Evolutionary conservation across 2,329 filamentous ascomycete genomes (phyloP), one percentile per base, ranked within the genome.

Genomic region (Penicillium sp.): DNA sequence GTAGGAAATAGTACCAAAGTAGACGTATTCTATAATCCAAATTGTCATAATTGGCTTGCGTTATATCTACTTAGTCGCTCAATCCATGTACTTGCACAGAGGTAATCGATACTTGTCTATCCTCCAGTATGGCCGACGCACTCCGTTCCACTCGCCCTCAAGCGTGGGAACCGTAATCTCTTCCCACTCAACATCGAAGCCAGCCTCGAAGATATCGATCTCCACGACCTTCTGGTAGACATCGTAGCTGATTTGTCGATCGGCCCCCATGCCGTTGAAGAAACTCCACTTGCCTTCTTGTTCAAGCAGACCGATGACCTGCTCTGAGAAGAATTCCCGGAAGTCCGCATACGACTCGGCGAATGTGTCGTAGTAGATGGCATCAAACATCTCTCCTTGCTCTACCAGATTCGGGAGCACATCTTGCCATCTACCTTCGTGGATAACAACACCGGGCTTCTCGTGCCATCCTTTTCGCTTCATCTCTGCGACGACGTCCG

Each of bases 341-440:
- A 98, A 86, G 75, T 94, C 91, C 2, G 84, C 83, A 78, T 98
- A 99, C 66, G 95, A 91, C 79, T 99, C 95, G 7, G 93, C 95
- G 76, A 98, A 98, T 0, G 95, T 99, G 74, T 99, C 95, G 73
- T 97, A 98, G 81, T 98, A 99, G 68, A 99, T 92, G 30, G 90
- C 91, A 73, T 96, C 91, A 72, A 94, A 93, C 13, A 88, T 80
- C 70, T 90, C 85, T 9, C 90, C 90, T 46, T 87, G 79, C 62
- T 87, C 85, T 1, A 94, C 79, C 7, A 96, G 81, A 55, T 81
- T 80, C 0, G 89, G 90, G 17, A 93, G 81, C 0, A 95, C 79
- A 62, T 95, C 91, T 76, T 96, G 93, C 93, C 93, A 96, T 67
- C 83, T 84, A 3, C 92, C 91, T 44, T 85, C 81, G 73, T 92